Evolutionary conservation across 2,329 filamentous ascomycete species (phyloP), one percentile per base, ranked within the genome.

Genomic region (Fusarium sp.): DNA sequence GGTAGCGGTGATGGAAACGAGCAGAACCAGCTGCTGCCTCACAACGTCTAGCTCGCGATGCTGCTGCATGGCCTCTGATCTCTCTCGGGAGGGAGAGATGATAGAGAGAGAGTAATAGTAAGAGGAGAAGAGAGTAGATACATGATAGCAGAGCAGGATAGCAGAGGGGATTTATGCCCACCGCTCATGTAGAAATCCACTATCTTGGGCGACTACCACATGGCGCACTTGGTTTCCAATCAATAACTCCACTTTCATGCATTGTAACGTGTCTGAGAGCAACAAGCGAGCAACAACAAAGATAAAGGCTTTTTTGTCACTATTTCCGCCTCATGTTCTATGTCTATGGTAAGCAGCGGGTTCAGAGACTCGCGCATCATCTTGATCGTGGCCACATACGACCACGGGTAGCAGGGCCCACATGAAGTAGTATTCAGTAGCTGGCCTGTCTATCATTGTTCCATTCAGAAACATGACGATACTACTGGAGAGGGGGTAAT

Each of bases 1-100:
- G 0, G 58, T 62, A 10, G 58, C 39, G 1, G 47, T 19, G 4
- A 35, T 32, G 6, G 58, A 53, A 2, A 61, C 52, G 4, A 62
- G 38, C 2, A 57, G 17, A 17, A 61, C 53, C 4, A 62, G 43
- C 35, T 61, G 58, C 7, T 48, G 46, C 17, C 62, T 61, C 6
- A 41, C 58, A n/a, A 49, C 32, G 0, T 57, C 47, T 6, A 61
- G 13, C 9, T 62, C 53, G 1, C 38, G 49, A 6, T 56, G 49
- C 10, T 52, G 32, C 23, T 47, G 57, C 5, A 33, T 14, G 19
- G 50, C n/a, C 14, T 44, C 23, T 15, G n/a, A 21, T 33, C 39
- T 29, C 11, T 0, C 19, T 19, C 19, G 19, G 9, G 15, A n/a
- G 13, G n/a, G 4, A 29, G 13, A 19, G 29, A 0, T 15, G 3